Evolutionary conservation across 495 filamentous ascomycete species (phyloP).

Genomic region (Darksidea phi): DNA sequence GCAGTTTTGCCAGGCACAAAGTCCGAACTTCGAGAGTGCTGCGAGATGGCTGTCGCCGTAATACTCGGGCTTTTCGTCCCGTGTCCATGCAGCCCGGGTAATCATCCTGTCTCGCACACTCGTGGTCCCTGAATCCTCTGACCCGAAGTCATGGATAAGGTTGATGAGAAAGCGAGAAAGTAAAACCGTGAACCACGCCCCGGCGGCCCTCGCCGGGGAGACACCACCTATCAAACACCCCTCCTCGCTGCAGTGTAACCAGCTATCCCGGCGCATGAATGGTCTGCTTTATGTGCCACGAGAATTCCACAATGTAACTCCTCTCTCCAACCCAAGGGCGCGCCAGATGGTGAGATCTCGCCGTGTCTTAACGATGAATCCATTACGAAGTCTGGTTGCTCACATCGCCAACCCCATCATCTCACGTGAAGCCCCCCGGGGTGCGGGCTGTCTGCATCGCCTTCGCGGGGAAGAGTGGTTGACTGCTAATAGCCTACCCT

Average conservation of each 20-base stretch:
- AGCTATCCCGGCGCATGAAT: conserved; percentile 27
- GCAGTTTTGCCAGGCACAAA: conserved; percentile 7
- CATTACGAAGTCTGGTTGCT: too few relatives aligned
- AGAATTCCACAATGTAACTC: conserved; percentile 30
- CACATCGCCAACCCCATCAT: too few relatives aligned
- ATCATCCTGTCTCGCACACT: conserved; percentile 21
- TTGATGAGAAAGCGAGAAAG: conserved; percentile 18
- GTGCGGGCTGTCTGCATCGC: too few relatives aligned
- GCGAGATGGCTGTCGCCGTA: conserved; percentile 28
- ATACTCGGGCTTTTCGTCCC: conserved; percentile 36
- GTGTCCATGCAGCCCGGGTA: conserved; percentile 23
- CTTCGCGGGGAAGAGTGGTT: too few relatives aligned
- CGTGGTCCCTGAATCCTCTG: conserved; percentile 31
- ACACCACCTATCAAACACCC: conserved; percentile 24
- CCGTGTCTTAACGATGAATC: not conserved
- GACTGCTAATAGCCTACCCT: not conserved
- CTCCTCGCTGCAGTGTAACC: conserved; percentile 30
- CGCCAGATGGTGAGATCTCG: conserved; percentile 6
- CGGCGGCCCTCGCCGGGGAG: conserved; percentile 4
- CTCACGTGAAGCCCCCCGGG: too few relatives aligned
- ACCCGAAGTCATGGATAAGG: conserved; percentile 16
- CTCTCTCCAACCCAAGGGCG: conserved; percentile 21
- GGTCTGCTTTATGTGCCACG: conserved; percentile 26
- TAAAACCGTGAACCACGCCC: conserved; percentile 20
- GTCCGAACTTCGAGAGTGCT: conserved; percentile 7